These are phyloP conservation scores for Sarcomyxa edulis DNA, from an alignment of 768 basidiomycete species.

Conservation along the genomic window DNA sequence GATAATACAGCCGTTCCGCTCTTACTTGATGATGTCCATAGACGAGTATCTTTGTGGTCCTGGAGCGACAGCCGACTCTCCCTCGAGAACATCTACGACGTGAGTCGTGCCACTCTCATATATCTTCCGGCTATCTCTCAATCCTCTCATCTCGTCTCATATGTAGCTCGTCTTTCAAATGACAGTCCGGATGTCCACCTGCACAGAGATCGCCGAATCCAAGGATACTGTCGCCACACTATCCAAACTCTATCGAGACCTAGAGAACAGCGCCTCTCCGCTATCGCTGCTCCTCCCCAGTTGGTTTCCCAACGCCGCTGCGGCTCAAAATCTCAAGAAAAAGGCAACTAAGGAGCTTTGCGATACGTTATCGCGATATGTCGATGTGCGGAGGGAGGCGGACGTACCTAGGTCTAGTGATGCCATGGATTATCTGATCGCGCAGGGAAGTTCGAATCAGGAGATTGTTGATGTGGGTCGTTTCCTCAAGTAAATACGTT, in stretches of 20 bases:
- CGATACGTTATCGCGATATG: slow-evolving; percentile 17
- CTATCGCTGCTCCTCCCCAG: slow-evolving; percentile 24
- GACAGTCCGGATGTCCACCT: slow-evolving; percentile 28
- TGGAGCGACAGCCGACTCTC: slow-evolving; percentile 22
- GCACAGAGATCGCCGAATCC: slow-evolving; percentile 27
- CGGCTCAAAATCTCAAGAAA: slow-evolving; percentile 21
- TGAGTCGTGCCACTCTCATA: slow-evolving; percentile 7
- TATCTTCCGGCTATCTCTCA: background rate
- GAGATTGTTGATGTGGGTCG: slow-evolving; percentile 9
- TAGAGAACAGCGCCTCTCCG: slow-evolving; percentile 29
- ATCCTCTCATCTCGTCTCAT: slow-evolving; percentile 18
- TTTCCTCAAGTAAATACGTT: background rate
- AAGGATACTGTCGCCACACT: slow-evolving; percentile 15
- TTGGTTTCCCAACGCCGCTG: slow-evolving; percentile 26
- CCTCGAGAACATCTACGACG: slow-evolving; percentile 26
- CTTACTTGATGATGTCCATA: slow-evolving; percentile 18
- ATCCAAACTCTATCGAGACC: slow-evolving; percentile 18
- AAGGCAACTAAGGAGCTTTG: slow-evolving; percentile 26
- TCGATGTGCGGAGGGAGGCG: slow-evolving; percentile 23
- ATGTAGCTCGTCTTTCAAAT: too few species aligned
- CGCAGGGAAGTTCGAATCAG: slow-evolving; percentile 21
- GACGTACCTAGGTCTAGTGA: slow-evolving; percentile 18
- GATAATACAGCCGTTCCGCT: too few species aligned
- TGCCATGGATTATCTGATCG: slow-evolving; percentile 30
- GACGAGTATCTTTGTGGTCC: slow-evolving; percentile 19